Conservation (phyloP, 2,329 filamentous ascomycete species). For the Diplodia corticola region DNA sequence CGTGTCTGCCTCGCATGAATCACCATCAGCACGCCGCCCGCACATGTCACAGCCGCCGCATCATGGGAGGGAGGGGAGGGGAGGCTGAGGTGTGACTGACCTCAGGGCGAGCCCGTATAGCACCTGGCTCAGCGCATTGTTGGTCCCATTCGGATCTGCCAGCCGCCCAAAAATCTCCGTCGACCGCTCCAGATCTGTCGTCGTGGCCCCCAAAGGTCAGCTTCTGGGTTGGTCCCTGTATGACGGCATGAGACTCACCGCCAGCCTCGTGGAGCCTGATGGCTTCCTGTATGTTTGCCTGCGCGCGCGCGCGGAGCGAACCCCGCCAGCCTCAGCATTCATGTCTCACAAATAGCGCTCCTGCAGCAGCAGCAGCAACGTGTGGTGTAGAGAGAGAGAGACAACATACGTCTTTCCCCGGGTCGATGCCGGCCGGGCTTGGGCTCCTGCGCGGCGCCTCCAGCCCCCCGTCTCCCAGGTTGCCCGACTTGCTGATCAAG, state of each 20-base stretch:
- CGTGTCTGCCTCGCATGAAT: slow-evolving; percentile 62
- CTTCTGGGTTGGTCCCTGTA: not conserved
- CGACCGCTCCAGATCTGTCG: slow-evolving; percentile 67
- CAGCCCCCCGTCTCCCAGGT: not conserved
- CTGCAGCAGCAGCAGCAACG: not conserved
- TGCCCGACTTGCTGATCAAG: slow-evolving; percentile 38
- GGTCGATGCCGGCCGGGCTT: slow-evolving; percentile 40
- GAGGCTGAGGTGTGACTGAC: slow-evolving; percentile 51
- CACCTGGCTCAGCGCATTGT: slow-evolving; percentile 93
- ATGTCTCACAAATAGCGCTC: not conserved
- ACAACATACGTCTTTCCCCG: slow-evolving; percentile 41
- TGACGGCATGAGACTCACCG: slow-evolving; percentile 39
- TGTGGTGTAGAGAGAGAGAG: not conserved
- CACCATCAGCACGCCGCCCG: slow-evolving; percentile 8
- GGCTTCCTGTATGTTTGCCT: slow-evolving; percentile 83
- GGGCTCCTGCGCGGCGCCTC: slow-evolving; percentile 29
- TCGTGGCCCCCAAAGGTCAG: slow-evolving; percentile 25
- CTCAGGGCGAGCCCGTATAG: slow-evolving; percentile 89
- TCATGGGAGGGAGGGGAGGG: not conserved
- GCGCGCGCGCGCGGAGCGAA: not conserved
- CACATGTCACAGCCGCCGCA: not conserved
- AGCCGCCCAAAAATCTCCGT: slow-evolving; percentile 83
- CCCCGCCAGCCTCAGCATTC: slow-evolving; percentile 24
- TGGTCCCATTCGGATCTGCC: slow-evolving; percentile 79
- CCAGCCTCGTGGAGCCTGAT: slow-evolving; percentile 89